Conservation (phyloP, 352 stramenopile species). For the Globisporangium nodosum region DNA sequence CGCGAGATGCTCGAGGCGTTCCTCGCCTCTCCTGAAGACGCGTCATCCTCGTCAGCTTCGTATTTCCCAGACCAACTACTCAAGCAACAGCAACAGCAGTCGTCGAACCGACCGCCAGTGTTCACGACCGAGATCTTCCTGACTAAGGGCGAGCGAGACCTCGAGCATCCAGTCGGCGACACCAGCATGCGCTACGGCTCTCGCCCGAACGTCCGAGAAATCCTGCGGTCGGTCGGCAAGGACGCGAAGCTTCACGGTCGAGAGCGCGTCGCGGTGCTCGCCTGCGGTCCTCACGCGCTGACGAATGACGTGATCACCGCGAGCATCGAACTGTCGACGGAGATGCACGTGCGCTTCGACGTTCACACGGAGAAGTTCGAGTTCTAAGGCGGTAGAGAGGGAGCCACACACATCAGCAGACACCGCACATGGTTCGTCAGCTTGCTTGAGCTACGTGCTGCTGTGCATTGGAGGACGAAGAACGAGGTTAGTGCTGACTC, state of each 20-base stretch:
- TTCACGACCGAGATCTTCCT: conserved; percentile 38
- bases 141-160: conserved; percentile 20
- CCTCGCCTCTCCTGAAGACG: not conserved
- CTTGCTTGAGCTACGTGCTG: too few species aligned
- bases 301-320: not conserved
- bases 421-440: too few species aligned
- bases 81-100: not conserved
- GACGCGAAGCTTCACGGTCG: not conserved
- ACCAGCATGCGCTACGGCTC: not conserved
- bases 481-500: too few species aligned
- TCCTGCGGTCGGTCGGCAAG: not conserved
- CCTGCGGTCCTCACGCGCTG: not conserved
- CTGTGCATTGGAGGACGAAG: too few species aligned
- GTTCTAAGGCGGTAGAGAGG: not conserved
- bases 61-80: conserved; percentile 11
- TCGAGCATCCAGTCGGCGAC: conserved; percentile 12
- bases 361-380: not conserved
- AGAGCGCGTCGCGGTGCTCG: not conserved
- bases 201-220: not conserved
- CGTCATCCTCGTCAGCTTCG: not conserved
- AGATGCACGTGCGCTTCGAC: not conserved
- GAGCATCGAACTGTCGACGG: not conserved
- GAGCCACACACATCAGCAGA: too few species aligned
- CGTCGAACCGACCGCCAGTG: not conserved
- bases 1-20: conserved; percentile 27